Base-by-base conservation (phyloP, 164 flowering plant genomes). In the Macadamia tetraphylla region DNA sequence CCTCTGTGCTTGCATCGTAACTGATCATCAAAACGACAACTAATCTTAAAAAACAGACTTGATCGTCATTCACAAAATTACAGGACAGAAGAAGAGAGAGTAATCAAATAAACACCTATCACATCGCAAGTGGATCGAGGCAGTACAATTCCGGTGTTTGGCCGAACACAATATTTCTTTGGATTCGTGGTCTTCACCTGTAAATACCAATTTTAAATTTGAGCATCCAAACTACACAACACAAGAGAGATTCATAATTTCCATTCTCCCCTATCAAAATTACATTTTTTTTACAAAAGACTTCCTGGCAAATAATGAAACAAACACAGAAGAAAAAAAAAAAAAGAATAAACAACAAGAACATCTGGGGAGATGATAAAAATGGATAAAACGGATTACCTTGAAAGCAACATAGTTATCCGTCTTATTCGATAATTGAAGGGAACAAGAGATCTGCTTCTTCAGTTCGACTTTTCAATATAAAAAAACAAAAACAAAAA, bases 151-250 rank as follows among this genome's bases (percentile, higher is more conserved):
- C 98, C 98, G 40, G 87, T 88, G 74, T 88, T 90, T 13, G 96
- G 96, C 35, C 91, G 79, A 23, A 90, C 96, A 66, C 93, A 87
- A 61, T 90, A 90, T 74, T 88, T 88, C 83, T 82, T 88, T 8
- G 96, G 97, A 77, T 90, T 90, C 14, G 97, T 92, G 6, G 96
- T 90, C 81, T 87, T 86, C 14, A 92, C 92, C 97, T 89, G 63
- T 68, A 71, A 67, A 53, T n/a, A 32, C n/a, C 48, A 56, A 70
- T 11, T 23, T 2, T 42, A 71, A 7, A 58, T 30, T 60, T 1
- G 9, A 48, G 29, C 18, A 69, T 48, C 15, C 40, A 35, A 35
- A 35, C 40, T 35, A 35, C 5, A 60, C 51, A 31, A 62, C 65
- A 63, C 18, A 29, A 14, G 57, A 23, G 48, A 62, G 66, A 59